Base-by-base conservation (phyloP, 768 basidiomycete species). In the Albatrellus ellisii region DNA sequence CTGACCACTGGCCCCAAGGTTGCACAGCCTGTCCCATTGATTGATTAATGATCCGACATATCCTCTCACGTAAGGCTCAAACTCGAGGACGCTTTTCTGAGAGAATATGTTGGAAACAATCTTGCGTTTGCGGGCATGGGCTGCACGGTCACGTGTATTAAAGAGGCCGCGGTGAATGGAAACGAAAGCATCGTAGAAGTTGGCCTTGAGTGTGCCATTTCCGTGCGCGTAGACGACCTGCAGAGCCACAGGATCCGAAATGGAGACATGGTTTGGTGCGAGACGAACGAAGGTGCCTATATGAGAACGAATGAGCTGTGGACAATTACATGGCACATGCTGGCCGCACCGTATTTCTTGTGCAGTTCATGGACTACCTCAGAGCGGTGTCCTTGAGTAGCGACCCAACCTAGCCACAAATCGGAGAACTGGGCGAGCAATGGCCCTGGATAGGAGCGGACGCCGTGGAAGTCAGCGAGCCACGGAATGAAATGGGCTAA, bases 51-150 rank as follows among this genome's bases (percentile, higher is more conserved):
- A 62, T 1, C 52, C 57, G 11, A 87, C 72, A 52, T 83, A 77
- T 1, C 62, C 52, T 6, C 73, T 64, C 43, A 89, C 73, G 46
- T 86, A 74, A 0, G 85, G 83, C 57, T 91, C 87, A 46, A 94
- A 92, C 51, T 87, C 83, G 45, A 85, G 56, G 4, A 94, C 86
- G 42, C 61, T 84, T 64, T 90, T 90, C 55, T 83, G 80, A 1
- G 79, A 79, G 61, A 86, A 86, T 52, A 87, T 79, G 54, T 85
- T 76, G 1, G 85, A 79, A 35, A 94, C 73, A 46, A 95, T 85
- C 63, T 94, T 94, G 63, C 88, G 77, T 60, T 90, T 91, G 32
- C 88, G 75, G 2, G 83, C 68, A 54, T 91, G 87, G 42, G 85
- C 81, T 2, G 56, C 54, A 21, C 85, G 73, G 55, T 81, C 71